Evolutionary conservation across 305 asterid genomes (phyloP), one percentile per base, ranked within the genome.

Genomic region (Solanum hybrid): DNA sequence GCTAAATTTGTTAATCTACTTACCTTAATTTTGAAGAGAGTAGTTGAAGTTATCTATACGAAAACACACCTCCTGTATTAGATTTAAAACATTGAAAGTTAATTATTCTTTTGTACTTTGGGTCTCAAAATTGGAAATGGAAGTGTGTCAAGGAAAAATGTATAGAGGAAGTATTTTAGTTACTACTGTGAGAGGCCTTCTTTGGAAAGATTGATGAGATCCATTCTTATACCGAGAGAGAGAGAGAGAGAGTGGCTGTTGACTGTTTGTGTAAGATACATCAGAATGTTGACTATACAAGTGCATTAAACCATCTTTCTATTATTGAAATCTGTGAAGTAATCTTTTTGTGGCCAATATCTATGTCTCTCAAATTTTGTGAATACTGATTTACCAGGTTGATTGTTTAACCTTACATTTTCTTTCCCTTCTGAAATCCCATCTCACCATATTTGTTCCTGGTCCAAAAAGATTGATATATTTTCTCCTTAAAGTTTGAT

Each of bases 401-500:
- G 75, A 81, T 31, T 84, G 66, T 16, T 80, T 80, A 38, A 81
- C 37, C 31, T 29, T 31, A 6, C 22, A 32, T 51, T 84, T 29
- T 40, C 38, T 84, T 84, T 20, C 40, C 87, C 87, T 84, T 20
- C 42, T 84, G 87, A 84, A 84, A 51, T 51, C 42, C 75, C 5
- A 51, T 84, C 36, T 51, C 87, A 51, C 87, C 38, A 51, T 84
- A 31, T 82, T 29, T 46, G 29, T 51, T 84, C 87, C 75, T 51
- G 42, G 20, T 84, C 75, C 75, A 20, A 51, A 51, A 84, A 29
- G 87, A 51, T 84, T 84, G 75, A 84, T 84, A 51, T 84, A 31
- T 20, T 79, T 79, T 84, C 75, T 84, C 31, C 87, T 84, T 46
- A 26, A 81, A 79, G 75, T 88, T 88, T 78, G 73, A 73, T 91